Base-by-base conservation (phyloP, 148 eudicot species). In the Dysphania ambrosioides region DNA sequence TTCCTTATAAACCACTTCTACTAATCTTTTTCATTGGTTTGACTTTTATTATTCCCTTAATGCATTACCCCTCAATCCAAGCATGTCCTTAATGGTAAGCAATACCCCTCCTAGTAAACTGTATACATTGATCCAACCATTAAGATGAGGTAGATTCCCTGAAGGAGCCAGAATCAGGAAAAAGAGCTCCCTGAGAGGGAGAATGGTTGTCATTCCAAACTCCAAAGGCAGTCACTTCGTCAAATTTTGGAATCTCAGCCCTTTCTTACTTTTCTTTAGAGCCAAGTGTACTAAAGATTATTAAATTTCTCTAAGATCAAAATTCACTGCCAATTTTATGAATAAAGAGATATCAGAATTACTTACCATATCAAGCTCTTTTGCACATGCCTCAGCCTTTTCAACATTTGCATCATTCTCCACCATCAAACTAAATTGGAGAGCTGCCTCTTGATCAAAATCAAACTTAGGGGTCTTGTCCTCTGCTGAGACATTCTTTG, bases 351-450 rank as follows among this genome's bases (percentile, higher is more conserved):
- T 13, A 40, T 12, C 56, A 69, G 72, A 36, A 59, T 2, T 66
- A 56, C 97, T 84, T 87, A 90, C 97, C 85, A 86, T 80, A 55
- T 92, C 96, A 63, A 94, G 96, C 75, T 88, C 92, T 81, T 90
- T 90, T 61, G 87, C 49, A 72, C 87, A 90, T 55, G 94, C 93
- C 74, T 90, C 92, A 57, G 96, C 97, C 85, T 82, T 89, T 80
- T 90, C 86, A 66, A 92, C 81, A 80, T 79, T 83, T 73, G 61
- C 82, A 72, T 92, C 85, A 76, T 77, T 81, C 77, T 88, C 88
- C 65, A 79, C 66, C 40, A 71, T 81, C 49, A 77, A 77, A 68
- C 81, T 66, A 51, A 79, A 82, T 61, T 80, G 83, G 36, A 83
- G 60, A 60, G 84, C 86, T 81, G 78, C 34, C 76, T 76, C 80